phyloP scores from a whole-genome alignment of 805 yeast species.

The Spathaspora arborariae region DNA sequence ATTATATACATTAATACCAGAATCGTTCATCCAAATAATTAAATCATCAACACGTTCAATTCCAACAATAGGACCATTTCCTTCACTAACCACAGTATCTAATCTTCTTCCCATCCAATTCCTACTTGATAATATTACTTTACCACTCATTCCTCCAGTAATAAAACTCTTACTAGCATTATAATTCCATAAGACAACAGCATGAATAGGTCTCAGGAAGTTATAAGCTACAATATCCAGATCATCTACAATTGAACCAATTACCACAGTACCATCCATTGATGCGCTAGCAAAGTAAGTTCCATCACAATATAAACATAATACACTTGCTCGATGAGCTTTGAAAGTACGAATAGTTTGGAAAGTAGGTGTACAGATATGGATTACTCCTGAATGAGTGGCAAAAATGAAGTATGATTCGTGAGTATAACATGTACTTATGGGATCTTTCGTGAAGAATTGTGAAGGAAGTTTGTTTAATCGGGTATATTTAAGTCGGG shows the following conservation, averaged over 20 bases:
- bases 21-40: constrained; percentile 79
- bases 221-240: constrained; percentile 70
- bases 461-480: constrained; percentile 62
- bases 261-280: constrained; percentile 88
- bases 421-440: constrained; percentile 64
- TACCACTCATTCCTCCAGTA: constrained; percentile 89
- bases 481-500: constrained; percentile 71
- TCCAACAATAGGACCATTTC: constrained; percentile 65
- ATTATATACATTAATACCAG: constrained; percentile 70
- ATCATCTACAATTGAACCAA: constrained; percentile 64
- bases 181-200: constrained; percentile 75
- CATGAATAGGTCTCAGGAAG: constrained; percentile 83
- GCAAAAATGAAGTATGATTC: constrained; percentile 72
- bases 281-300: constrained; percentile 79
- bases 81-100: constrained; percentile 61
- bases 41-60: constrained; percentile 61
- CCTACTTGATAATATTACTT: constrained; percentile 65
- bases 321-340: constrained; percentile 81
- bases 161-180: constrained; percentile 58
- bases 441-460: constrained; percentile 71
- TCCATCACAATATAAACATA: constrained; percentile 73
- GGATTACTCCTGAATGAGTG: constrained; percentile 83
- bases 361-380: constrained; percentile 59
- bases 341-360: constrained; percentile 65
- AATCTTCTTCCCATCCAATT: constrained; percentile 84